Evolutionary conservation across 1,284 basidiomycete genomes (phyloP).

Genomic region (Ceratobasidium sp.): DNA sequence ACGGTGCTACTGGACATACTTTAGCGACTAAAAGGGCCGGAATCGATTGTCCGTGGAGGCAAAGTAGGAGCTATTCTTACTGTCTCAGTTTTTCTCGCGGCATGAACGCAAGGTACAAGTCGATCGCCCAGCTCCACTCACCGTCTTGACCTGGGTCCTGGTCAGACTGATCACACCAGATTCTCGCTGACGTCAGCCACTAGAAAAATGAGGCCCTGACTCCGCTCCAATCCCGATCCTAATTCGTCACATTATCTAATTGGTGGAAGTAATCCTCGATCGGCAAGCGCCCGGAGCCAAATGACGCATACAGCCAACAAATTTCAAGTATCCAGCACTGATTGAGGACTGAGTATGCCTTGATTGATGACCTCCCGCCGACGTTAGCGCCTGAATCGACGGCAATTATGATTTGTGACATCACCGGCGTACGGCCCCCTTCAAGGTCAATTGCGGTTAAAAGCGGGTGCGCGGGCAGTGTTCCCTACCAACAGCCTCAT

Average conservation of each 20-base stretch:
- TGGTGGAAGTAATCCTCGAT: constrained; percentile 3
- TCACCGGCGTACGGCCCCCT: background rate
- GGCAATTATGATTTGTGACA: constrained; percentile 1
- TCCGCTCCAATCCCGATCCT: too few species aligned
- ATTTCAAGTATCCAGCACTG: background rate
- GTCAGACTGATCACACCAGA: too few species aligned
- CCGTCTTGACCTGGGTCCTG: too few species aligned
- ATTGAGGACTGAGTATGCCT: background rate
- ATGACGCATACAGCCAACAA: background rate
- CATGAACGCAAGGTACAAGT: background rate
- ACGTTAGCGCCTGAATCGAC: background rate
- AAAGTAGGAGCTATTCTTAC: background rate
- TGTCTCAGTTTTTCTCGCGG: background rate
- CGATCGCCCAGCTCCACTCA: too few species aligned
- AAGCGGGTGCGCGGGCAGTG: too few species aligned
- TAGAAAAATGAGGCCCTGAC: too few species aligned
- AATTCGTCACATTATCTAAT: too few species aligned
- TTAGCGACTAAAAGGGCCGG: background rate
- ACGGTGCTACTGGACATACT: constrained; percentile 20
- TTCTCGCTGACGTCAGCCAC: too few species aligned
- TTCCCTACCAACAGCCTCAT: too few species aligned
- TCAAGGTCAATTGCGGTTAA: too few species aligned
- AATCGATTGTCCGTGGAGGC: background rate
- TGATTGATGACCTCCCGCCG: background rate
- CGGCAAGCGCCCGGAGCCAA: background rate